phyloP scores from a whole-genome alignment of 768 basidiomycete genomes.

The Lentinula sp. region DNA sequence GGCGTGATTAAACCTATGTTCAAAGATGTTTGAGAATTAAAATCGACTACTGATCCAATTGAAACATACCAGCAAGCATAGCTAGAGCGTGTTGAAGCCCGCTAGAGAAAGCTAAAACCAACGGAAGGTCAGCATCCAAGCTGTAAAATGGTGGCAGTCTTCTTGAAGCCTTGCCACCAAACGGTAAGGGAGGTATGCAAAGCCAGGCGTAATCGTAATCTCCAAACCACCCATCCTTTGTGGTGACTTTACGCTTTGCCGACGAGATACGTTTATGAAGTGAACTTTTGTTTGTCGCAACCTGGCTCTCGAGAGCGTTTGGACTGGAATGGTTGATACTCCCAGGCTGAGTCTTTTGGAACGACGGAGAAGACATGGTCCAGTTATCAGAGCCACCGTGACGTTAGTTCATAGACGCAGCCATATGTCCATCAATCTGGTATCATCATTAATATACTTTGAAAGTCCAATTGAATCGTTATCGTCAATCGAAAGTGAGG shows the following conservation, averaged over 20 bases:
- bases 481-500: no score
- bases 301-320: neutral
- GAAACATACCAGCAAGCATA: constrained; percentile 50
- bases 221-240: constrained; percentile 71
- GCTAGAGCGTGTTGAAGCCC: constrained; percentile 75
- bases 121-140: constrained; percentile 64
- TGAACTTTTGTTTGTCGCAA: neutral
- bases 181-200: constrained; percentile 66
- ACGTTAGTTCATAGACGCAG: no score
- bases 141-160: constrained; percentile 68
- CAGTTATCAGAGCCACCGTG: no score
- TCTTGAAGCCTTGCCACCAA: constrained; percentile 26
- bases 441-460: no score
- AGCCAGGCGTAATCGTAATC: constrained; percentile 77
- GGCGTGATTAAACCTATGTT: constrained; percentile 64
- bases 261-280: neutral
- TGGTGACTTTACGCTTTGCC: constrained; percentile 24
- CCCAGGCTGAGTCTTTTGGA: neutral
- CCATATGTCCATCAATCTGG: no score
- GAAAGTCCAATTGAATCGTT: no score
- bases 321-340: neutral
- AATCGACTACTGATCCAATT: no score
- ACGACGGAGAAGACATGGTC: neutral
- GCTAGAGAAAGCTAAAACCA: constrained; percentile 64
- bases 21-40: neutral